Evolutionary conservation across 192 early-diverging fungal genomes (phyloP).

Genomic region (Gigaspora rosea): DNA sequence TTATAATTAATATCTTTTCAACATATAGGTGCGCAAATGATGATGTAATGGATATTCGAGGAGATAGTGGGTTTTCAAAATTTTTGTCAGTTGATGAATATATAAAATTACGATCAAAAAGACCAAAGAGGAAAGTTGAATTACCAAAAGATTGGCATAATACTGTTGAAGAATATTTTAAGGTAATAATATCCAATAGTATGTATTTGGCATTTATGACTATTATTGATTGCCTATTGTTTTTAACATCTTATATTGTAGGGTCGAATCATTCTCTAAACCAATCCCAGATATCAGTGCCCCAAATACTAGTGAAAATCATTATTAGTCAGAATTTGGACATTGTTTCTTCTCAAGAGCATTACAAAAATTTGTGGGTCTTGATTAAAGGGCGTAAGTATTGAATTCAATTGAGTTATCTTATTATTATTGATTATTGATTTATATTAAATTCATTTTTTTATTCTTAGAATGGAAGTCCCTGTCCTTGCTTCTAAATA

Average conservation of each 20-base stretch:
- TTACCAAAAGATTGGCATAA: neutral
- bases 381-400: conserved; percentile 20
- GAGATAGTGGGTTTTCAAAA: conserved; percentile 18
- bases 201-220: neutral
- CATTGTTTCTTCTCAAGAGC: conserved; percentile 24
- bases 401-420: neutral
- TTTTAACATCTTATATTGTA: conserved; percentile 22
- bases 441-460: conserved; percentile 1
- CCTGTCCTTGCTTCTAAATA: neutral
- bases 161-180: conserved; percentile 5
- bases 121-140: conserved; percentile 19
- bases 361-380: conserved; percentile 24
- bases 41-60: conserved; percentile 31
- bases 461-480: conserved; percentile 4
- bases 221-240: conserved; percentile 8
- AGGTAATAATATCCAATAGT: conserved; percentile 5
- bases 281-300: neutral
- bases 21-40: conserved; percentile 20
- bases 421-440: neutral
- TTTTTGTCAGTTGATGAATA: conserved; percentile 19
- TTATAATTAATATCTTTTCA: conserved; percentile 22
- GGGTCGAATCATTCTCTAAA: conserved; percentile 24
- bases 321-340: conserved; percentile 25
- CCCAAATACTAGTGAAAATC: conserved; percentile 10
- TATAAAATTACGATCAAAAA: conserved; percentile 18